Evolutionary conservation across 305 asterid genomes (phyloP).

Genomic region (Caryopteris hybrid): DNA sequence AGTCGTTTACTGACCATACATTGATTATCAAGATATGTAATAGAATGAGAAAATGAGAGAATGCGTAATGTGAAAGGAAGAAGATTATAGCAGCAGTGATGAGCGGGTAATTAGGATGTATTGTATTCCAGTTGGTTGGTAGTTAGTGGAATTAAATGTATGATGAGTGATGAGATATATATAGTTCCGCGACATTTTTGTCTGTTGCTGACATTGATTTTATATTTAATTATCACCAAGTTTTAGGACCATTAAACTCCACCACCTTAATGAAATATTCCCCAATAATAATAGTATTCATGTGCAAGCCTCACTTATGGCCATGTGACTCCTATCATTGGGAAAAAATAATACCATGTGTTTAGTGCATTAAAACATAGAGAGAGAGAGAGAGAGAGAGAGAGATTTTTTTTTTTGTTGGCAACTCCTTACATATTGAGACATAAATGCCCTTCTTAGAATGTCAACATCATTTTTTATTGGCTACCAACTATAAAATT

Average conservation of each 20-base stretch:
- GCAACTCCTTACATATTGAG: not conserved
- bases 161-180: not conserved
- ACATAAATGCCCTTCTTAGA: not conserved
- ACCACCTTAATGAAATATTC: not conserved
- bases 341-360: not conserved
- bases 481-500: not conserved
- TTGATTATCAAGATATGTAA: too few relatives aligned
- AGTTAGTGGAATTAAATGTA: conserved; percentile 5
- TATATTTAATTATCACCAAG: too few relatives aligned
- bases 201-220: not conserved
- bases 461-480: not conserved
- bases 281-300: not conserved
- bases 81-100: not conserved
- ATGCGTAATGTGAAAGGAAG: not conserved
- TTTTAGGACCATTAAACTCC: too few relatives aligned
- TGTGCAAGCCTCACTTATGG: not conserved
- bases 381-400: too few relatives aligned
- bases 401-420: too few relatives aligned
- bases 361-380: not conserved
- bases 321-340: conserved; percentile 15
- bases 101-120: too few relatives aligned
- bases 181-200: not conserved
- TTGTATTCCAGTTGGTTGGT: not conserved
- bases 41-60: not conserved
- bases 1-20: too few relatives aligned